Percentiles rank a stretch among this genome's conserved stretches.
Conservation (phyloP, 2,329 filamentous ascomycete species). For the Pyricularia pennisetigena region DNA sequence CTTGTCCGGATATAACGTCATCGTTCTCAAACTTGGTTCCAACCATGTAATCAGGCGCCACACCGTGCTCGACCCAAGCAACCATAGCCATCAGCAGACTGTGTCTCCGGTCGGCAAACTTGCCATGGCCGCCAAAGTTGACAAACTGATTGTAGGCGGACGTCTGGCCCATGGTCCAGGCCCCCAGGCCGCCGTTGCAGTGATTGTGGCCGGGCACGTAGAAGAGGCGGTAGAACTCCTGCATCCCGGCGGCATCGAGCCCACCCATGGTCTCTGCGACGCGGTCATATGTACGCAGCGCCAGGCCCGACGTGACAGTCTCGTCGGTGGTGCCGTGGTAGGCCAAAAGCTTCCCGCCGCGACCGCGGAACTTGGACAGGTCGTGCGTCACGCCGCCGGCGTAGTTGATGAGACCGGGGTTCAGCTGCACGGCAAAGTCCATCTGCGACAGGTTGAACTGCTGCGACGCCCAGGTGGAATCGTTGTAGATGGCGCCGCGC, state of each 20-base stretch:
- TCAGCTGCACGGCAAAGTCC: conserved; percentile 11
- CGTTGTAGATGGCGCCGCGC: conserved; percentile 34
- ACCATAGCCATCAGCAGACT: conserved; percentile 35
- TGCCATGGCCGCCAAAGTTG: background rate
- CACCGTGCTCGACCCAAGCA: conserved; percentile 31
- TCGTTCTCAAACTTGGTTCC: conserved; percentile 8
- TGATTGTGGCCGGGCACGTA: conserved; percentile 40
- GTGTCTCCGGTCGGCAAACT: conserved; percentile 20
- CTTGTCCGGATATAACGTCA: background rate
- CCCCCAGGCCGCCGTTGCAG: conserved; percentile 34
- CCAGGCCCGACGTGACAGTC: conserved; percentile 32
- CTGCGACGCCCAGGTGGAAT: conserved; percentile 28
- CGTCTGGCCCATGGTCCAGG: conserved; percentile 18
- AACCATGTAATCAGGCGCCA: conserved; percentile 25
- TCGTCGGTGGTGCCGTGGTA: conserved; percentile 32
- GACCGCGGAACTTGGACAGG: conserved; percentile 21
- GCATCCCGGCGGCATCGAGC: conserved; percentile 18
- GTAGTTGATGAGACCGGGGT: conserved; percentile 12
- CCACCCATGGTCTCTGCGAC: conserved; percentile 22
- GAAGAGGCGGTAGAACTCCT: conserved; percentile 40
- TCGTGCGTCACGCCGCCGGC: conserved; percentile 23
- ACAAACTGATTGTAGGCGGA: background rate
- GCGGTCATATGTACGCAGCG: conserved; percentile 36
- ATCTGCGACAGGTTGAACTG: conserved; percentile 25
- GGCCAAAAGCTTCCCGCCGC: conserved; percentile 34